phyloP scores from a whole-genome alignment of 2,329 filamentous ascomycete genomes.

The Aspergillus fructus region DNA sequence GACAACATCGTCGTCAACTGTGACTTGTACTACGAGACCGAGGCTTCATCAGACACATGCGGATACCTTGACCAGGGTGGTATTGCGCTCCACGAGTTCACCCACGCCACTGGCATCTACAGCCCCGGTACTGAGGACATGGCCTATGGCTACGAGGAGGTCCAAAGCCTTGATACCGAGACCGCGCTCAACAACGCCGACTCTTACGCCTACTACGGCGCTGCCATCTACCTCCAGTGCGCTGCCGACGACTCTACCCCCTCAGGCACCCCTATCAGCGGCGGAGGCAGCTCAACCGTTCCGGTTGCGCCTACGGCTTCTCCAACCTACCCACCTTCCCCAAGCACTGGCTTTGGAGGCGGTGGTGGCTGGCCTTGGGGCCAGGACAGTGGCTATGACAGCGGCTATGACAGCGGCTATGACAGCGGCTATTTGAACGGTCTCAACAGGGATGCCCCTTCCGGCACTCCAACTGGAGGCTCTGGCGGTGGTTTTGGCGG shows the following conservation, averaged over 20 bases:
- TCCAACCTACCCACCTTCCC: no score
- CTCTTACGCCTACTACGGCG: slow-evolving; percentile 16
- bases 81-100: slow-evolving; percentile 15
- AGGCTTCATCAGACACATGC: background rate
- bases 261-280: background rate
- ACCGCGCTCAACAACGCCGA: slow-evolving; percentile 15
- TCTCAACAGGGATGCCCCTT: no score
- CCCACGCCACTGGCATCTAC: slow-evolving; percentile 13
- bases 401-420: no score
- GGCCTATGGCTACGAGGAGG: slow-evolving; percentile 10
- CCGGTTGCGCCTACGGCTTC: no score
- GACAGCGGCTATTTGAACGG: no score
- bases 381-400: no score
- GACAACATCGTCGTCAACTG: slow-evolving; percentile 15
- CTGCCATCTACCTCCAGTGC: slow-evolving; percentile 2
- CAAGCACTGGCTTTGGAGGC: no score
- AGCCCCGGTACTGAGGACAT: slow-evolving; percentile 15
- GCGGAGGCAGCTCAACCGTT: background rate
- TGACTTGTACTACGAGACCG: slow-evolving; percentile 10
- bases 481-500: no score
- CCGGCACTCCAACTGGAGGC: no score
- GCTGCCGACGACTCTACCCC: background rate
- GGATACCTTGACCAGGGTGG: slow-evolving; percentile 11
- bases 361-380: no score
- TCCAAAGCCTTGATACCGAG: slow-evolving; percentile 2